Evolutionary conservation across 352 stramenopile species (phyloP), one percentile per base, ranked within the genome.

Genomic region (Peronospora belbahrii): DNA sequence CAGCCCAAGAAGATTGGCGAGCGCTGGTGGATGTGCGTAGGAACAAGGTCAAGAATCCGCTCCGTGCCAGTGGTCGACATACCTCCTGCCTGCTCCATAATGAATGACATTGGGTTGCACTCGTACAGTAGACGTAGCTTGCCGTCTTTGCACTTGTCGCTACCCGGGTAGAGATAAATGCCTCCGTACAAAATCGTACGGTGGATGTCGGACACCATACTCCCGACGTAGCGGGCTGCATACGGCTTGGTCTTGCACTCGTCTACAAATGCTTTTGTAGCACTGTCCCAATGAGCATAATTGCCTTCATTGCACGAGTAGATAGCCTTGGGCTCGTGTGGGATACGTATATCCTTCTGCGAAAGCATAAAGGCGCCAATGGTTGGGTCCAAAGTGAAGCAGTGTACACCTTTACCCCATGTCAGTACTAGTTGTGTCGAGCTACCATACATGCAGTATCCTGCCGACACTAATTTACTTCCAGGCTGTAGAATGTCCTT

Each of bases 261-360:
- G 34, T 89, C 70, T 15, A 94, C 72, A 48, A 94, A 95, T 24
- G 85, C 66, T 50, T 71, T 79, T 39, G 97, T 98, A 28, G 85
- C 74, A 28, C 90, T 57, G 61, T 98, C 94, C 94, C 96, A 99
- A 52, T 95, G 69, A 15, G 77, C 64, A 51, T 89, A 97, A 70
- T 99, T 99, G 46, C 95, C 95, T 62, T 99, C 95, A 53, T 99
- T 99, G 70, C 97, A 96, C 65, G 87, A 97, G 70, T 97, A 98
- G 50, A 98, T 95, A 9, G 46, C 88, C 92, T 81, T 96, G 47
- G 65, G 73, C 42, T 96, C 65, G 11, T 93, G 76, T 6, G 96
- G 96, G 64, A 98, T 97, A 43, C 82, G 65, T 61, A 99, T 97
- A 58, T 98, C 76, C 31, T 88, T 55, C 47, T 94, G 75, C 47